Evolutionary conservation across 208 protist genomes (phyloP).

Genomic region (Leishmania gerbilli): DNA sequence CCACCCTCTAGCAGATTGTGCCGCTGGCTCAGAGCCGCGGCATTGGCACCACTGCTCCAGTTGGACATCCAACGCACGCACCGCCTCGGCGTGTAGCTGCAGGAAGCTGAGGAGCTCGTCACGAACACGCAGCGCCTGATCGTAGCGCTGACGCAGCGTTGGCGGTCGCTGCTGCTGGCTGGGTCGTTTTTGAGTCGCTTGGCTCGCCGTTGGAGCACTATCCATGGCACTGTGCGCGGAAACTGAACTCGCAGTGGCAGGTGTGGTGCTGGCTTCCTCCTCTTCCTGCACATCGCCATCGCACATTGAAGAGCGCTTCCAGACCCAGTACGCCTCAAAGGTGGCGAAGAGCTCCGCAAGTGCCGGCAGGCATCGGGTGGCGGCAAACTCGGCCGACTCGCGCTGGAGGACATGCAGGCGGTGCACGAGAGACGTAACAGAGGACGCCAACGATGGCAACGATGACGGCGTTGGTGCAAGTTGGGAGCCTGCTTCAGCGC

Average conservation of each 20-base stretch:
- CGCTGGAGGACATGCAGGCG: conserved; percentile 29
- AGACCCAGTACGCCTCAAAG: conserved; percentile 32
- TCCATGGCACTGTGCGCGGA: neutral
- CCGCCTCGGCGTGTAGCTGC: conserved; percentile 31
- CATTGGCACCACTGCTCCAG: conserved; percentile 18
- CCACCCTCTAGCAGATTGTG: neutral
- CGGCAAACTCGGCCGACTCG: conserved; percentile 23
- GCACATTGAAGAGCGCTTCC: conserved; percentile 17
- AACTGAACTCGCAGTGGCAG: too few species aligned
- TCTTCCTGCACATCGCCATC: neutral
- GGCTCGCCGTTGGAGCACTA: neutral
- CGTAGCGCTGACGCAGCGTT: conserved; percentile 29
- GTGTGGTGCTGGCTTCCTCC: neutral
- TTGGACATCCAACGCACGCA: conserved; percentile 24
- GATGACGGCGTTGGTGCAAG: conserved; percentile 5
- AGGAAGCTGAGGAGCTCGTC: conserved; percentile 28
- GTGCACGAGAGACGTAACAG: conserved; percentile 6
- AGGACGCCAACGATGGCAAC: neutral
- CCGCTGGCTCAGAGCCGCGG: neutral
- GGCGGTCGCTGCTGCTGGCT: conserved; percentile 8
- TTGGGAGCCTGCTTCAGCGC: neutral
- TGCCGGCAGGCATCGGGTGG: conserved; percentile 13
- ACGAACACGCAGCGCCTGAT: conserved; percentile 19
- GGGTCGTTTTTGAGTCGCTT: neutral
- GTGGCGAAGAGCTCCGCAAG: conserved; percentile 20